Evolutionary conservation across 2,329 filamentous ascomycete species (phyloP).

Genomic region (Cytospora schulzeri): DNA sequence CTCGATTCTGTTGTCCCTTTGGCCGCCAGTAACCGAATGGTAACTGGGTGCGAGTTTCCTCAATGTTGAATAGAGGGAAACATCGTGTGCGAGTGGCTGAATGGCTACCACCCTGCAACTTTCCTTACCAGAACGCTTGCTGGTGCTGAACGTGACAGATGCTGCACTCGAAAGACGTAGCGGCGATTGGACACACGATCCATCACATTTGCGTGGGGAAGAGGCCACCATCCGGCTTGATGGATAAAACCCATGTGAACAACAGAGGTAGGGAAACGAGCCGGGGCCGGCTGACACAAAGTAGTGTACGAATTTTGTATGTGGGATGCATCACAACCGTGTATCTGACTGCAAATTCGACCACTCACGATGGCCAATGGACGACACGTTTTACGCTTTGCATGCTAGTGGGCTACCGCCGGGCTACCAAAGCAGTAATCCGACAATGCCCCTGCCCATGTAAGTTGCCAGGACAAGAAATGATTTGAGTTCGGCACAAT

Average conservation of each 20-base stretch:
- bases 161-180: background rate
- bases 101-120: background rate
- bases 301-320: background rate
- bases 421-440: background rate
- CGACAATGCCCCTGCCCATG: background rate
- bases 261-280: background rate
- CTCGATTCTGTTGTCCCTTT: background rate
- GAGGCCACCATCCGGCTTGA: background rate
- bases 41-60: background rate
- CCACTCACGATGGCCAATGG: constrained; percentile 3
- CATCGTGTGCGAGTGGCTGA: background rate
- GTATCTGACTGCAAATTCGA: background rate
- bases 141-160: background rate
- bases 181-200: background rate
- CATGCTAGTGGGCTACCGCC: background rate
- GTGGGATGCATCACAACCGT: background rate
- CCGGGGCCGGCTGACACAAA: background rate
- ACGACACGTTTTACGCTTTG: constrained; percentile 7
- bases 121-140: too few species aligned
- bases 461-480: background rate
- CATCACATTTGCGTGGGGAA: background rate
- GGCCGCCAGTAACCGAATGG: background rate
- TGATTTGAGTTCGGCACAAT: background rate
- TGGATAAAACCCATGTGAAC: background rate
- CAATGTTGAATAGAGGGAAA: background rate